Evolutionary conservation across 192 early-diverging fungal genomes (phyloP).

Genomic region (Backusella australiensis): DNA sequence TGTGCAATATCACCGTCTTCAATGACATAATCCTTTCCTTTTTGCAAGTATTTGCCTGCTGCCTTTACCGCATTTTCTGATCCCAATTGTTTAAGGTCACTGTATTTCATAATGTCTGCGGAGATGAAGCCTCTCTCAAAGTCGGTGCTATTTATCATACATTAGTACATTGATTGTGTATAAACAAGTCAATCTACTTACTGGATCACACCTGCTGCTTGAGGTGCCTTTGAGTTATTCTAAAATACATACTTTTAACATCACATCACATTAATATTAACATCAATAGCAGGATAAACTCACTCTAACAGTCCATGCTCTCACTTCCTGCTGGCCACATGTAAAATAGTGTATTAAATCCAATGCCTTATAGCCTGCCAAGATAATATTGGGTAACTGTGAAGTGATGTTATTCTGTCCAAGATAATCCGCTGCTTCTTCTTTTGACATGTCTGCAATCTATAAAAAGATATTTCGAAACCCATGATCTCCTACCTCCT

Average conservation of each 20-base stretch:
- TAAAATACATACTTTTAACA: background rate
- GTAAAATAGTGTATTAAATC: conserved; percentile 75
- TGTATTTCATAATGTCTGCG: conserved; percentile 60
- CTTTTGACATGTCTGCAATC: conserved; percentile 39
- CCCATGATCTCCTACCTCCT: background rate
- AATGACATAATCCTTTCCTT: conserved; percentile 74
- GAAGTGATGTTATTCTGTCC: conserved; percentile 31
- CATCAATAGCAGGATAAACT: background rate
- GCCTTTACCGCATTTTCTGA: conserved; percentile 69
- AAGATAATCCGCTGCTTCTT: conserved; percentile 47
- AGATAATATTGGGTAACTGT: conserved; percentile 64
- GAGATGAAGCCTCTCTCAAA: conserved; percentile 79
- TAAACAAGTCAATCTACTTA: conserved; percentile 33
- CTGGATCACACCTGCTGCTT: conserved; percentile 61
- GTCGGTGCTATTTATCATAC: conserved; percentile 53
- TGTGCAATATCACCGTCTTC: conserved; percentile 59
- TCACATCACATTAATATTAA: background rate
- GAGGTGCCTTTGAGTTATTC: conserved; percentile 69
- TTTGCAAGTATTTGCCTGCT: conserved; percentile 69
- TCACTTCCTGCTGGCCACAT: conserved; percentile 72
- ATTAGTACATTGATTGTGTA: conserved; percentile 19
- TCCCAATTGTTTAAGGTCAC: conserved; percentile 57
- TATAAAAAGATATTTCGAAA: background rate
- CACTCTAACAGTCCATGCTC: conserved; percentile 73
- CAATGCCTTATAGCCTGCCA: conserved; percentile 69